These are phyloP conservation scores for Linum trigynum DNA, from an alignment of 345 rosid genomes.

Conservation along the genomic window DNA sequence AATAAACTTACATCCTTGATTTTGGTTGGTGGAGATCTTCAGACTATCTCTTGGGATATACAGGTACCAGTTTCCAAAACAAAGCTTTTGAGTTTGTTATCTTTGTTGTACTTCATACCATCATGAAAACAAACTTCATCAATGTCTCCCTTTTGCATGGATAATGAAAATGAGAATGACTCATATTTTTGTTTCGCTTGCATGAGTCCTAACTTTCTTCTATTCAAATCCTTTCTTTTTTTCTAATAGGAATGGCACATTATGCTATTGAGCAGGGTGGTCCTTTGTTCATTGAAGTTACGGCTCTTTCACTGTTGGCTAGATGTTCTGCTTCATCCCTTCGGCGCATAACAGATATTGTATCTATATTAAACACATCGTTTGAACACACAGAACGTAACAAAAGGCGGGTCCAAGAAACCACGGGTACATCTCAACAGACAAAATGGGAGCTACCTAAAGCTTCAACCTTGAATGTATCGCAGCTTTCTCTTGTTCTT, in stretches of 20 bases:
- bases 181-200: constrained; percentile 3
- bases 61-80: constrained; percentile 42
- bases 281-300: constrained; percentile 50
- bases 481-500: constrained; percentile 52
- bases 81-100: constrained; percentile 5
- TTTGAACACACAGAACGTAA: constrained; percentile 22
- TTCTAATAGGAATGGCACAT: constrained; percentile 23
- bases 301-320: constrained; percentile 40
- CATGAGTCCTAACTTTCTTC: constrained; percentile 1
- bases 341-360: constrained; percentile 20
- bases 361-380: constrained; percentile 29
- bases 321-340: constrained; percentile 37
- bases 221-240: constrained; percentile 1
- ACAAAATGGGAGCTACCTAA: constrained; percentile 30
- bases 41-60: constrained; percentile 38
- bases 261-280: constrained; percentile 65
- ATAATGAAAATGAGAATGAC: neutral
- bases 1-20: constrained; percentile 49
- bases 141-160: neutral
- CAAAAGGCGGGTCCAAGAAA: constrained; percentile 25
- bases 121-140: neutral
- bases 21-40: constrained; percentile 47
- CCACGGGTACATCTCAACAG: constrained; percentile 22
- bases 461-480: constrained; percentile 35
- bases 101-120: constrained; percentile 11